phyloP scores from a whole-genome alignment of 148 eudicot species.

The Agrostemma githago region DNA sequence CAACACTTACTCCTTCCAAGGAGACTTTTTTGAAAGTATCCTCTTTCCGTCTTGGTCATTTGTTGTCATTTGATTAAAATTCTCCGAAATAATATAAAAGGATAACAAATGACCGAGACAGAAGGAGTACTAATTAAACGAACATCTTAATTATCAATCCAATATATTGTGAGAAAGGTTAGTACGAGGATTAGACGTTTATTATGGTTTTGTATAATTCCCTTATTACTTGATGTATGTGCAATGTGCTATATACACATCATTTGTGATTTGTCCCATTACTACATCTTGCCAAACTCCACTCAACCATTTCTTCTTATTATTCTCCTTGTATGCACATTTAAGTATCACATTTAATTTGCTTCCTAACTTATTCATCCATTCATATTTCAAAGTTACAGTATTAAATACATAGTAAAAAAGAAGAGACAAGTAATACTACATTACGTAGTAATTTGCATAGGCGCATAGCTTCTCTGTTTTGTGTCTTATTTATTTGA shows the following conservation, averaged over 20 bases:
- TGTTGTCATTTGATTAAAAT: no score
- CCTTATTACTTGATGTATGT: slow-evolving; percentile 6
- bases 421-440: not conserved
- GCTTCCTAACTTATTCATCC: not conserved
- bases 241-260: slow-evolving; percentile 22
- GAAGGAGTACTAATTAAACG: not conserved
- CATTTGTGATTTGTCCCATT: slow-evolving; percentile 32
- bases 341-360: slow-evolving; percentile 23
- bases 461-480: no score
- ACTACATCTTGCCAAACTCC: slow-evolving; percentile 22
- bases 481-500: no score
- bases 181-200: not conserved
- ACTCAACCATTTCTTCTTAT: slow-evolving; percentile 18
- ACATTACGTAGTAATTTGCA: not conserved
- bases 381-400: no score
- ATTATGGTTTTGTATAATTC: not conserved
- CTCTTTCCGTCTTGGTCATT: no score
- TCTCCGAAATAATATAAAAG: no score
- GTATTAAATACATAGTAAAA: no score
- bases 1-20: no score
- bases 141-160: slow-evolving; percentile 2
- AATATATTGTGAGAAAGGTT: no score
- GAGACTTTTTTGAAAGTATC: no score
- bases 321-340: slow-evolving; percentile 22
- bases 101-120: no score